phyloP scores from a whole-genome alignment of 768 basidiomycete species.

The Boletus eberwhitei region DNA sequence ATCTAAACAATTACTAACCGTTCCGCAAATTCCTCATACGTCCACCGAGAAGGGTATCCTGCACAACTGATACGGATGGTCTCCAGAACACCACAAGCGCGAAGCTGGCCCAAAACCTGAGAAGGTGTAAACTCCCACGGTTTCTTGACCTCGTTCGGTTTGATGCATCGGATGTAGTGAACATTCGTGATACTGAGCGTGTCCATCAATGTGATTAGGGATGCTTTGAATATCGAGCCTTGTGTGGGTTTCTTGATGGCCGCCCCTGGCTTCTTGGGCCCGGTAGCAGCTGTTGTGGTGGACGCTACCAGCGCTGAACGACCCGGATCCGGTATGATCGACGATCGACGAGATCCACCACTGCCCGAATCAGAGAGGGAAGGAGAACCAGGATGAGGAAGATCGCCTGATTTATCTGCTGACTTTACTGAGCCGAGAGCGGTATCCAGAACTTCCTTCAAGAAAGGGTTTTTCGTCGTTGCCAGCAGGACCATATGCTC shows the following conservation, averaged over 20 bases:
- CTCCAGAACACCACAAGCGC: slow-evolving; percentile 98
- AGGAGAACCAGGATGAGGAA: slow-evolving; percentile 70
- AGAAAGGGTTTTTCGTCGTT: slow-evolving; percentile 83
- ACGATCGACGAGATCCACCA: slow-evolving; percentile 74
- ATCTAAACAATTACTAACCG: slow-evolving; percentile 51
- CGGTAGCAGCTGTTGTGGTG: slow-evolving; percentile 33
- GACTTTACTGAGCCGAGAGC: slow-evolving; percentile 73
- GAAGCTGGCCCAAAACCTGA: slow-evolving; percentile 90
- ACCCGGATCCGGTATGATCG: slow-evolving; percentile 85
- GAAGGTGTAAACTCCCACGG: slow-evolving; percentile 98
- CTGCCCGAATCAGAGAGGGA: slow-evolving; percentile 76
- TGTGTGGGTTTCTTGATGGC: slow-evolving; percentile 90
- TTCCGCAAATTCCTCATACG: slow-evolving; percentile 97
- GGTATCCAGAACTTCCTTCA: slow-evolving; percentile 91
- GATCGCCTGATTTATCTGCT: slow-evolving; percentile 44
- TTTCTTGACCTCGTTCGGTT: slow-evolving; percentile 94
- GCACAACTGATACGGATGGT: slow-evolving; percentile 99
- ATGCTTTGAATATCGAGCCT: slow-evolving; percentile 97
- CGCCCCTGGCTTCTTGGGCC: slow-evolving; percentile 62
- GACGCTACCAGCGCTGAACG: slow-evolving; percentile 67
- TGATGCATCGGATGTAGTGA: slow-evolving; percentile 99
- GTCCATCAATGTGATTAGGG: slow-evolving; percentile 91
- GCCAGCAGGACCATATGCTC: slow-evolving; percentile 92
- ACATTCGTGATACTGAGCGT: slow-evolving; percentile 97
- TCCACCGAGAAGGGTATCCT: slow-evolving; percentile 98